These are phyloP conservation scores for Mallotus repandus DNA, from an alignment of 441 rosid genomes.

Conservation along the genomic window DNA sequence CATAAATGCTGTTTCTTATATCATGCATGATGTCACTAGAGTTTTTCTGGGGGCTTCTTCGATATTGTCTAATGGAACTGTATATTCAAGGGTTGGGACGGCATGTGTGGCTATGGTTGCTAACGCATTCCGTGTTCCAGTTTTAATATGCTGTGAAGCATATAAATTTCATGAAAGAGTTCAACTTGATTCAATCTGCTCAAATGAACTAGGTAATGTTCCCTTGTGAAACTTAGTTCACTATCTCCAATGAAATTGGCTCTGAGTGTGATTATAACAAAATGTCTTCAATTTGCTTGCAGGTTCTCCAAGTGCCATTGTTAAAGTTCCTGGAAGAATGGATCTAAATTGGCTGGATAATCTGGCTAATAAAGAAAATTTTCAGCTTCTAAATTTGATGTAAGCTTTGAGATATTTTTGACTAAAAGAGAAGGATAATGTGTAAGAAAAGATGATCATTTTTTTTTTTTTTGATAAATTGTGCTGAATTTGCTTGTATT, in stretches of 20 bases:
- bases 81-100: conserved; percentile 93
- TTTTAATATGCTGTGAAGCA: conserved; percentile 90
- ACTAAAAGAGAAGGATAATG: not conserved
- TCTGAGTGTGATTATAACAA: not conserved
- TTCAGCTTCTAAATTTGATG: conserved; percentile 81
- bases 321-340: conserved; percentile 63
- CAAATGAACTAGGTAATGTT: conserved; percentile 78
- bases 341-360: conserved; percentile 59
- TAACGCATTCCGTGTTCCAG: conserved; percentile 75
- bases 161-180: conserved; percentile 97
- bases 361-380: conserved; percentile 50
- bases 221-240: not conserved
- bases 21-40: conserved; percentile 91
- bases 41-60: conserved; percentile 94
- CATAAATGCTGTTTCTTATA: conserved; percentile 84
- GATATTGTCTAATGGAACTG: conserved; percentile 88
- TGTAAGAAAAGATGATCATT: not conserved
- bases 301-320: conserved; percentile 88
- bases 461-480: not conserved
- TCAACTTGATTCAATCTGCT: conserved; percentile 94
- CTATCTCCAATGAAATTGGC: not conserved
- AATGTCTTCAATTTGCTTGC: conserved; percentile 24
- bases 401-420: conserved; percentile 34
- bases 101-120: conserved; percentile 99
- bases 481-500: conserved; percentile 1